Evolutionary conservation across 345 rosid genomes (phyloP).

Genomic region (Populus pruinosa): DNA sequence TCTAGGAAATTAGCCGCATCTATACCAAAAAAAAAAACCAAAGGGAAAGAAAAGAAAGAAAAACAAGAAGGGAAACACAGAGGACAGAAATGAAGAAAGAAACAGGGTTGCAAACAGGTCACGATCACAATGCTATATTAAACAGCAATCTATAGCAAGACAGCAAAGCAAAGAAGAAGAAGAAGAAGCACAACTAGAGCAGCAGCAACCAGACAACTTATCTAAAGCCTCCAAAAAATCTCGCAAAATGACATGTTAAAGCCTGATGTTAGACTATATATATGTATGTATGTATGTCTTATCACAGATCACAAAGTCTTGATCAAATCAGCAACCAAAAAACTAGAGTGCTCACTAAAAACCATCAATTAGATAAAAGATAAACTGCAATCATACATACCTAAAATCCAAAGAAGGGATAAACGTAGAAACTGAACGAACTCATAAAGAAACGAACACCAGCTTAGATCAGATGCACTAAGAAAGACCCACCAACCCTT

Average conservation of each 20-base stretch:
- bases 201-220: neutral
- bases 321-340: too few species aligned
- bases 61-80: neutral
- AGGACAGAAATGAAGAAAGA: neutral
- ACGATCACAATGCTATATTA: neutral
- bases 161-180: neutral
- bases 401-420: neutral
- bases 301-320: too few species aligned
- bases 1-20: neutral
- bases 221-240: neutral
- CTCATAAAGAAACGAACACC: neutral
- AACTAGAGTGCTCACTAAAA: too few species aligned
- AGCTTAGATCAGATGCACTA: neutral
- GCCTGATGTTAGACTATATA: too few species aligned
- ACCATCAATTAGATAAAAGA: too few species aligned
- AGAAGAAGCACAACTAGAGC: too few species aligned
- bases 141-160: neutral
- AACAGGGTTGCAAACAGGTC: neutral
- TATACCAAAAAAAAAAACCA: neutral
- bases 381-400: neutral
- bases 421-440: neutral
- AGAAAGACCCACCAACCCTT: constrained; percentile 3
- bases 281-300: too few species aligned
- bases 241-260: neutral
- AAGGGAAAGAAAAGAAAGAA: neutral